These are phyloP conservation scores for Pseudopyrenochaeta lycopersici DNA, from an alignment of 2,329 filamentous ascomycete genomes.

Conservation along the genomic window DNA sequence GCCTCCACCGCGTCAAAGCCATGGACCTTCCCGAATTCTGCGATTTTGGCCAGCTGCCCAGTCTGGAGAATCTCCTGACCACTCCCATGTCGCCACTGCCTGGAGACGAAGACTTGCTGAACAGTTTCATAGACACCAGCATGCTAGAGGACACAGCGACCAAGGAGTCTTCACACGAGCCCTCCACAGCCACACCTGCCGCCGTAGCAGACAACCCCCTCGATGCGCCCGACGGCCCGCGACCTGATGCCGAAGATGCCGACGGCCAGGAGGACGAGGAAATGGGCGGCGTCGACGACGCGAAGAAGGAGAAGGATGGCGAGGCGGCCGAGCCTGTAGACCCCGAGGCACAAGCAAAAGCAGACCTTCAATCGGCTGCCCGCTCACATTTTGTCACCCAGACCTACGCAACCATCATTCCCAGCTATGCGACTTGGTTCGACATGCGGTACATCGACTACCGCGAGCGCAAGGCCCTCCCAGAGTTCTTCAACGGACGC, in stretches of 20 bases:
- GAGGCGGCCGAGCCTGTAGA: constrained; percentile 41
- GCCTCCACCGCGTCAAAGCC: constrained; percentile 11
- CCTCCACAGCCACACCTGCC: constrained; percentile 65
- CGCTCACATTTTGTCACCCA: constrained; percentile 92
- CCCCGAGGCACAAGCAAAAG: constrained; percentile 73
- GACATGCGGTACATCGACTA: constrained; percentile 94
- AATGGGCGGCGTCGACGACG: constrained; percentile 56
- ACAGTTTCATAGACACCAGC: constrained; percentile 63
- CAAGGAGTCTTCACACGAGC: constrained; percentile 62
- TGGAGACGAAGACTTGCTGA: constrained; percentile 8
- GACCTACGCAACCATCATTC: constrained; percentile 93
- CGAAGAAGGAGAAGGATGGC: constrained; percentile 50
- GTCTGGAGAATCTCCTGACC: not conserved
- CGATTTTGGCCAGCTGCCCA: not conserved
- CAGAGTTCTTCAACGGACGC: constrained; percentile 97
- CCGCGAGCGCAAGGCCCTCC: constrained; percentile 92
- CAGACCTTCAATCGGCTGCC: constrained; percentile 82
- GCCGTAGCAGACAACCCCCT: constrained; percentile 70
- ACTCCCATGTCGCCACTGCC: not conserved
- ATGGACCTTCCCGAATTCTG: constrained; percentile 6
- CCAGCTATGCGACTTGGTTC: constrained; percentile 98
- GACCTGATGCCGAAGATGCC: constrained; percentile 64
- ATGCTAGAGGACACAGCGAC: constrained; percentile 55
- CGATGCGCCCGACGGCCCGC: constrained; percentile 72
- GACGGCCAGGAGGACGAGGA: constrained; percentile 76